phyloP scores from a whole-genome alignment of 305 asterid species.

The Rubia tinctorum region DNA sequence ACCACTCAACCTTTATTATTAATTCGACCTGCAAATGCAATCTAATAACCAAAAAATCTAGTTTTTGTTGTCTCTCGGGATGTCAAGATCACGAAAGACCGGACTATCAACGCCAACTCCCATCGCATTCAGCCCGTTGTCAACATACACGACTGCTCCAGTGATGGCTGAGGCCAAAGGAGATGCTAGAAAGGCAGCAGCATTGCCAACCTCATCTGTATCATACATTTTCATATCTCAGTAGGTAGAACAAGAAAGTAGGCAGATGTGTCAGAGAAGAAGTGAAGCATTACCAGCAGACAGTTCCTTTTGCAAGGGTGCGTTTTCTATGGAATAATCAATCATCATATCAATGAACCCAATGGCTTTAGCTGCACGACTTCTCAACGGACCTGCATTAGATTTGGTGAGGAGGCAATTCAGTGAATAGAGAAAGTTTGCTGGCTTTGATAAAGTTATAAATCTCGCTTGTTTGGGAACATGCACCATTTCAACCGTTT shows the following conservation, averaged over 20 bases:
- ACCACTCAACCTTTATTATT: slow-evolving; percentile 9
- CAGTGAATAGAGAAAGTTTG: background rate
- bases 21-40: background rate
- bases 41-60: slow-evolving; percentile 16
- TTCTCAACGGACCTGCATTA: slow-evolving; percentile 67
- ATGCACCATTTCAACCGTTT: background rate
- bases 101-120: slow-evolving; percentile 94
- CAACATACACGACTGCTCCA: slow-evolving; percentile 75
- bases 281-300: slow-evolving; percentile 32
- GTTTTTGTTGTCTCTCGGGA: slow-evolving; percentile 56
- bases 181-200: slow-evolving; percentile 88
- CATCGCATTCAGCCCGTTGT: slow-evolving; percentile 86
- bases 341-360: slow-evolving; percentile 97
- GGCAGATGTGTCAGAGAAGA: slow-evolving; percentile 4
- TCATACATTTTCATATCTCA: slow-evolving; percentile 5
- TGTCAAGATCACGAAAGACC: slow-evolving; percentile 53
- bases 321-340: slow-evolving; percentile 76
- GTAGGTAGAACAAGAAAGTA: slow-evolving; percentile 2
- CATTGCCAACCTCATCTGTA: slow-evolving; percentile 88
- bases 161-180: slow-evolving; percentile 91
- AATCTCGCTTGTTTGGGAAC: background rate
- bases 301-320: slow-evolving; percentile 63
- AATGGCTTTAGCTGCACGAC: slow-evolving; percentile 92
- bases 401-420: background rate
- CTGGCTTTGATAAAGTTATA: background rate